Conservation (phyloP, 139 green algal species). For the Bryopsis sp. region DNA sequence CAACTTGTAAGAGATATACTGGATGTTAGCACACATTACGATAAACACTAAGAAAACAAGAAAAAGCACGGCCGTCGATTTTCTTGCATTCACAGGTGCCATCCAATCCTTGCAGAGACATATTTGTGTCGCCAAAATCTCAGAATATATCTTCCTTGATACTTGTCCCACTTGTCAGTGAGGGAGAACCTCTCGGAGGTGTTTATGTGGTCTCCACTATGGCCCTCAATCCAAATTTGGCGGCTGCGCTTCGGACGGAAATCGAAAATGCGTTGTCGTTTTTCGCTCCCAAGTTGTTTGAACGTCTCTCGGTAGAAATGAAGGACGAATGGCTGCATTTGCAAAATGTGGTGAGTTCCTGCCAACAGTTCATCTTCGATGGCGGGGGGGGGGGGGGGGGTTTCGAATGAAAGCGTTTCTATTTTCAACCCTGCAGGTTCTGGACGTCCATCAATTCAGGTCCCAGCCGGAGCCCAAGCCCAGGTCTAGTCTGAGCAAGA, state of each 20-base stretch:
- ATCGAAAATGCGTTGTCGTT: not conserved
- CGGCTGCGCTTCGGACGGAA: not conserved
- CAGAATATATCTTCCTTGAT: not conserved
- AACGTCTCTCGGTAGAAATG: not conserved
- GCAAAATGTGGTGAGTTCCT: not conserved
- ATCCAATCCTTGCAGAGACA: not conserved
- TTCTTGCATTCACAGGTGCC: not conserved
- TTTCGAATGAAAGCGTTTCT: too few species aligned
- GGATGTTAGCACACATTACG: too few species aligned
- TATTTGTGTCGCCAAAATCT: not conserved
- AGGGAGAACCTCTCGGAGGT: not conserved
- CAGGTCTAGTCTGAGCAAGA: not conserved
- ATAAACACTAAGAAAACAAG: too few species aligned
- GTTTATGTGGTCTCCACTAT: not conserved
- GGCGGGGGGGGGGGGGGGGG: too few species aligned
- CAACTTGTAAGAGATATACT: not conserved
- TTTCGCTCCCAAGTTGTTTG: not conserved
- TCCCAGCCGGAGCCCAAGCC: not conserved
- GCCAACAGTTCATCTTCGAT: not conserved
- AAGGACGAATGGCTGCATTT: not conserved
- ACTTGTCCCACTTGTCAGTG: not conserved
- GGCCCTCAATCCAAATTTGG: not conserved
- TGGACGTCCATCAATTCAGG: not conserved
- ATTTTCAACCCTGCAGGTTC: not conserved
- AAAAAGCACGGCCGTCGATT: too few species aligned